Percentiles rank a stretch among this genome's conserved stretches.
Evolutionary conservation across 2,329 filamentous ascomycete species (phyloP).

Genomic region (Claviceps purpurea): DNA sequence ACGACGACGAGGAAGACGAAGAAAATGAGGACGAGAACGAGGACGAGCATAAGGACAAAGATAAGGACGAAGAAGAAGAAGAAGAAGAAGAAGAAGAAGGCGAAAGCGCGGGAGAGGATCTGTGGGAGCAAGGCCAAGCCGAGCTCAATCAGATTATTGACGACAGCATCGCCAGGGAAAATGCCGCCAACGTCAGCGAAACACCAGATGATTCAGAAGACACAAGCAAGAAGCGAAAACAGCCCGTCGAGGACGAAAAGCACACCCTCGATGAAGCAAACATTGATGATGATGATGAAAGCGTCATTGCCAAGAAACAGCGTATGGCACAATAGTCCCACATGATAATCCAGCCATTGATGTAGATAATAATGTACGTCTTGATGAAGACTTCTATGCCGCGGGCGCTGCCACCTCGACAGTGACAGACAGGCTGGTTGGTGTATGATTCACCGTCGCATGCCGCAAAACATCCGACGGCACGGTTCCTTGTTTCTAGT

Average conservation of each 20-base stretch:
- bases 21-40: slow-evolving; percentile 8
- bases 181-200: slow-evolving; percentile 15
- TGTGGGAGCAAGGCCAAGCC: no score
- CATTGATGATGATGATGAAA: slow-evolving; percentile 21
- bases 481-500: no score
- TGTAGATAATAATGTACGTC: no score
- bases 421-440: neutral
- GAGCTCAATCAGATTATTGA: slow-evolving; percentile 1
- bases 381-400: no score
- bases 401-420: neutral
- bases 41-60: slow-evolving; percentile 4
- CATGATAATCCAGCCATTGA: neutral
- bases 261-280: slow-evolving; percentile 19
- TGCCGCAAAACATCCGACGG: no score
- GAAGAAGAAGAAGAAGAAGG: neutral
- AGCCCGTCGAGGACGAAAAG: slow-evolving; percentile 16
- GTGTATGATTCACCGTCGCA: no score
- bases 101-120: no score
- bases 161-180: slow-evolving; percentile 8
- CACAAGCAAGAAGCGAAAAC: slow-evolving; percentile 22
- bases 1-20: slow-evolving; percentile 6
- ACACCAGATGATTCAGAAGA: slow-evolving; percentile 14
- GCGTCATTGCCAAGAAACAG: slow-evolving; percentile 37
- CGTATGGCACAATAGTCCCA: slow-evolving; percentile 21
- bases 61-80: neutral